Base-by-base conservation (phyloP, 1,284 basidiomycete species). In the Abortiporus biennis region DNA sequence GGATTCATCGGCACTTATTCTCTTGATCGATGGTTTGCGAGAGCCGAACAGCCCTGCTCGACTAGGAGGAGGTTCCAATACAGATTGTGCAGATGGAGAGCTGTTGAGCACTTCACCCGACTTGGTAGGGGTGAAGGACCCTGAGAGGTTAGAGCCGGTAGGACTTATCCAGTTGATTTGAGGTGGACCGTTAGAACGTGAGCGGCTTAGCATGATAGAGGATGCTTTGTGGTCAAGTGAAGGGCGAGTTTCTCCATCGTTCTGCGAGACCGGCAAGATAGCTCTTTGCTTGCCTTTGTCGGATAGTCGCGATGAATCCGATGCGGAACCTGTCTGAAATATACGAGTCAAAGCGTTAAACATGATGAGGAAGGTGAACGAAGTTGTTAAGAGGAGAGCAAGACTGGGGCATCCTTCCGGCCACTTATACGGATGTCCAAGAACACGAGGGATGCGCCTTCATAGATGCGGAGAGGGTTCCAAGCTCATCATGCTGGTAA, bases 101-200 rank as follows among this genome's bases (percentile, higher is more conserved):
- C 48, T 46, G 21, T 23, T 54, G 31, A 51, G 44, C 15, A 47
- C 34, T 33, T 46, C 45, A 48, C 53, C 53, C 33, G 43, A 40
- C n/a, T 51, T 41, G 9, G 35, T 32, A 15, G 36, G 23, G 22
- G 43, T 47, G 16, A 38, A 33, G 22, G 49, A 48, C n/a, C 46
- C 42, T 17, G 51, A 46, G 42, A 49, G 50, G 22, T 43, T 44
- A 39, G 32, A 42, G 20, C 40, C 45, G 33, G 43, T 49, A 8
- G 53, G 47, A 13, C 47, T 51, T 39, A 55, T 51, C 58, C 58
- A 61, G 6, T 51, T 49, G 20, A 61, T 50, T 20, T 58, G 54
- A 13, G 58, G 53, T 11, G 58, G 58, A 6, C n/a, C n/a, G n/a
- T n/a, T n/a, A n/a, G n/a, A n/a, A n/a, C 48, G 50, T 8, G 45